phyloP scores from a whole-genome alignment of 257 asterid species.

The Cruciata laevipes region DNA sequence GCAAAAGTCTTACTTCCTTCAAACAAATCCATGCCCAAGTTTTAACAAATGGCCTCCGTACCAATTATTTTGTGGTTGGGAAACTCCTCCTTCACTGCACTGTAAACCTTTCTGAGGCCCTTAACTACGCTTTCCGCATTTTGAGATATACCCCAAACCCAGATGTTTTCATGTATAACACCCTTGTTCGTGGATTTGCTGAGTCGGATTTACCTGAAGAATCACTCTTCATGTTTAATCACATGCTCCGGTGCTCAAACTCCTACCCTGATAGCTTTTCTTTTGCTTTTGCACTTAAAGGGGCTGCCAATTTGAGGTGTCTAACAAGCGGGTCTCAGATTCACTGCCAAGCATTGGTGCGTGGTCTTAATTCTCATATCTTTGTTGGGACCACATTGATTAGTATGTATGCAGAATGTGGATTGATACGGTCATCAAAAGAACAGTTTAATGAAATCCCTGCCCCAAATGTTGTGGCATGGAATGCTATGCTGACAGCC shows the following conservation, averaged over 20 bases:
- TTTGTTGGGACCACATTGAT: conserved; percentile 79
- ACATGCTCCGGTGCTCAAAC: conserved; percentile 36
- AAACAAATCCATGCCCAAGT: conserved; percentile 61
- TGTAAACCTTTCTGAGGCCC: conserved; percentile 43
- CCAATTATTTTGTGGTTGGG: conserved; percentile 59
- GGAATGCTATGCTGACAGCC: conserved; percentile 74
- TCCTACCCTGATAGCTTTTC: conserved; percentile 62
- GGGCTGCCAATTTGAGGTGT: conserved; percentile 57
- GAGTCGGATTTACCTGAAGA: conserved; percentile 48
- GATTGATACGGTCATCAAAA: conserved; percentile 28
- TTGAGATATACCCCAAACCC: conserved; percentile 40
- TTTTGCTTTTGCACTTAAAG: conserved; percentile 61
- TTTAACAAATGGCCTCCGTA: conserved; percentile 42
- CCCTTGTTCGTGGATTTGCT: conserved; percentile 73
- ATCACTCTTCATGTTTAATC: conserved; percentile 40
- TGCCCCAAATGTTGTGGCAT: conserved; percentile 60
- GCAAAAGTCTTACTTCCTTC: conserved; percentile 49
- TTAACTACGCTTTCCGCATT: conserved; percentile 50
- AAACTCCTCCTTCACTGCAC: conserved; percentile 64
- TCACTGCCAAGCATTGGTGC: conserved; percentile 58
- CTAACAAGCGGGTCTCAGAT: conserved; percentile 57
- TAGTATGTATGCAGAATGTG: conserved; percentile 84
- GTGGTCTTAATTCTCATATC: conserved; percentile 54
- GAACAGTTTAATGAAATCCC: conserved; percentile 68
- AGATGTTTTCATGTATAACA: conserved; percentile 79